Base-by-base conservation (phyloP, 768 basidiomycete species). In the Mycena belliarum region DNA sequence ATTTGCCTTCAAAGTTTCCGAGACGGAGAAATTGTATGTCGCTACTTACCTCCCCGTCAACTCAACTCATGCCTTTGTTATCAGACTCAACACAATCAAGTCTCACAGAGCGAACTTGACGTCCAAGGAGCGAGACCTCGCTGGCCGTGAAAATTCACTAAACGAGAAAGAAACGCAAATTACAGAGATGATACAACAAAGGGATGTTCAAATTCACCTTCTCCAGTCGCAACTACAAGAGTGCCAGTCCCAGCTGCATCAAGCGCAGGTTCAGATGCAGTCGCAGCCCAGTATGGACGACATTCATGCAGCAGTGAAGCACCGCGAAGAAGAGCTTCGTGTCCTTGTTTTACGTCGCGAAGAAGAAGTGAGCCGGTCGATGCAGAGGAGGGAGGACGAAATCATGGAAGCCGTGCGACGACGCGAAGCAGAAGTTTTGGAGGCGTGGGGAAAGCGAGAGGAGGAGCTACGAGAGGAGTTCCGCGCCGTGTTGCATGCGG, bases 11-110 rank as follows among this genome's bases (percentile, higher is more conserved):
- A 89, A 89, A 65, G 84, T 92, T 18, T 71, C 82, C 10, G 91
- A 93, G 65, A 84, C 89, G 0, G 87, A 91, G 63, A 92, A 89
- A 64, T 85, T 91, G 91, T 90, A 57, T 26, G 82, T 52, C 21
- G n/a, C 52, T 20, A 4, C 26, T 33, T 33, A 16, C 20, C 61
- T 29, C 32, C 32, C 24, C 52, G 42, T 12, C 9, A 18, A 11
- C 35, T 38, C 58, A 28, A 51, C 46, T 38, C 7, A 41, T 2
- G 8, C 14, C 11, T 28, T 37, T 35, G 33, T 15, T 21, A 49
- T 20, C 49, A 92, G 91, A 79, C 74, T 91, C 16, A 74, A 76
- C 25, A 76, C 78, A 2, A 85, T 91, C 26, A 91, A 89, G 71
- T 64, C 69, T 0, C 88, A 90, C 71, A 85, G 84, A 64, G 70